Percentiles rank a stretch among this genome's conserved stretches.
Evolutionary conservation across 2,329 filamentous ascomycete species (phyloP).

Genomic region (Dactylonectria estremocensis): DNA sequence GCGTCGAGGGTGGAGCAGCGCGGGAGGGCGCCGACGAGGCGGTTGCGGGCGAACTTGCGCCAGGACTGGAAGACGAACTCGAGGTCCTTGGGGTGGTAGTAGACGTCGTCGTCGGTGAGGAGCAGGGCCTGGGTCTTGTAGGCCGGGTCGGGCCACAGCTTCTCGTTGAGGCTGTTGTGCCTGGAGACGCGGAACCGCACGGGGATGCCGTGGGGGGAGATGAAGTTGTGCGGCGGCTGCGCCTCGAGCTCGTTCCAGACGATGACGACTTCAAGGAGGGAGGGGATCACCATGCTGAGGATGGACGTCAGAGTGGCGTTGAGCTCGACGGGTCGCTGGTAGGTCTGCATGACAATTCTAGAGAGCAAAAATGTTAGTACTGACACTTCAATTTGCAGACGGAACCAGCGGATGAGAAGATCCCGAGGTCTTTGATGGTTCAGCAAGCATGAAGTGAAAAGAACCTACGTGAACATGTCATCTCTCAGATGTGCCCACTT

Average conservation of each 20-base stretch:
- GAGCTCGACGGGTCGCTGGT: constrained; percentile 55
- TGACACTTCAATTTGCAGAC: not conserved
- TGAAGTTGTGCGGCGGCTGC: constrained; percentile 48
- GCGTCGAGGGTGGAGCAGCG: constrained; percentile 51
- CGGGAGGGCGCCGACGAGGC: constrained; percentile 55
- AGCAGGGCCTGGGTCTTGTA: constrained; percentile 58
- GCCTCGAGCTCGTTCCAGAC: constrained; percentile 57
- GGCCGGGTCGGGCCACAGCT: constrained; percentile 54
- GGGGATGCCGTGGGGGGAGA: constrained; percentile 49
- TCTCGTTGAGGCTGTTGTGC: constrained; percentile 56
- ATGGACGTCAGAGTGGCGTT: constrained; percentile 50
- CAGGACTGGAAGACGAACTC: constrained; percentile 60
- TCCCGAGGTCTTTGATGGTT: not conserved
- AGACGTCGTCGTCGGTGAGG: constrained; percentile 58
- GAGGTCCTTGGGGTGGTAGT: constrained; percentile 56
- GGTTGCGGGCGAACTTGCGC: constrained; percentile 55
- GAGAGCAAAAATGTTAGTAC: not conserved
- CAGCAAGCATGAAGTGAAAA: not conserved
- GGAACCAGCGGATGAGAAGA: too few species aligned
- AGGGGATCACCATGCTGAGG: constrained; percentile 51
- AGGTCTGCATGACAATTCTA: constrained; percentile 58
- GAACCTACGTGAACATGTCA: constrained; percentile 53
- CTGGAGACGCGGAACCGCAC: constrained; percentile 54
- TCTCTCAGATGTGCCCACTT: constrained; percentile 47
- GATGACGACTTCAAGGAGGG: constrained; percentile 56